Conservation (phyloP, 352 stramenopile genomes). For the Globisporangium yorkense region DNA sequence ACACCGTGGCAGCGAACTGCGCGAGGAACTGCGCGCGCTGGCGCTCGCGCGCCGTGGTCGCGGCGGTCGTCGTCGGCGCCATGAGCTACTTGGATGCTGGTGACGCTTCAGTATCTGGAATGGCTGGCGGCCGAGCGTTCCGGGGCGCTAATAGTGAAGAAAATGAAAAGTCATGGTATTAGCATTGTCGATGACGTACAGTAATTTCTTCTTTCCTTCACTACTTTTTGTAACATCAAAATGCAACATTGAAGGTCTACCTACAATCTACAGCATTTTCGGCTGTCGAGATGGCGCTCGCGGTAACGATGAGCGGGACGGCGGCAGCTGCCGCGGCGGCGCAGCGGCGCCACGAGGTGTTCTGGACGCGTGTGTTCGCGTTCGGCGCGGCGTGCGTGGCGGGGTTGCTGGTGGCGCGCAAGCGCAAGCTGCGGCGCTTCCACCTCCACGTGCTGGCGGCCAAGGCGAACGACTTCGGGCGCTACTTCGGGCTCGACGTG, state of each 20-base stretch:
- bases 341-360: conserved; percentile 30
- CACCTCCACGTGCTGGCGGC: conserved; percentile 62
- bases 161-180: too few species aligned
- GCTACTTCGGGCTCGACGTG: conserved; percentile 90
- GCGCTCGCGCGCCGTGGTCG: conserved; percentile 21
- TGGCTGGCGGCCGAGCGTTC: too few species aligned
- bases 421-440: conserved; percentile 64
- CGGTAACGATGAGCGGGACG: conserved; percentile 1
- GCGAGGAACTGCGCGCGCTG: conserved; percentile 51
- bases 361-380: conserved; percentile 70
- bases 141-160: too few species aligned
- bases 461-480: conserved; percentile 62
- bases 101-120: too few species aligned
- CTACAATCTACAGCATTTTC: too few species aligned
- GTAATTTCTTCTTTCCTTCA: too few species aligned
- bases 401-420: conserved; percentile 58
- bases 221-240: too few species aligned
- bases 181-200: too few species aligned
- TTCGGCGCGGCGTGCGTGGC: conserved; percentile 64
- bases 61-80: background rate
- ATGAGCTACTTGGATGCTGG: background rate
- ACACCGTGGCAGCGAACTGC: conserved; percentile 48
- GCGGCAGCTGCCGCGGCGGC: conserved; percentile 2
- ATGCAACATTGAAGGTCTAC: too few species aligned
- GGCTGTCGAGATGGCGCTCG: background rate